Conservation (phyloP, 768 basidiomycete genomes). For the Lactifluus rugatus region DNA sequence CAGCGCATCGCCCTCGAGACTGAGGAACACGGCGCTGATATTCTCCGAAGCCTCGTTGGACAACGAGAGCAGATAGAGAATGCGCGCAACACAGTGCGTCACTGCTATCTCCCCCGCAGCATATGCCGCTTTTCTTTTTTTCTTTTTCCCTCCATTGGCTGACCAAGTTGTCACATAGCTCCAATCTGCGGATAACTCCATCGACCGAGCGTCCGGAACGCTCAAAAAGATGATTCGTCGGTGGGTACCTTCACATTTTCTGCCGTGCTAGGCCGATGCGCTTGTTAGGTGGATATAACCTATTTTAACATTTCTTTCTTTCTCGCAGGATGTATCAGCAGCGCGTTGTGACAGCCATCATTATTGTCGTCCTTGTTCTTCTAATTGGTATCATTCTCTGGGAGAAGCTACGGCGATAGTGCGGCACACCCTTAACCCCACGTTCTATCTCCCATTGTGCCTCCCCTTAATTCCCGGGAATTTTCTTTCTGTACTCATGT, state of each 20-base stretch:
- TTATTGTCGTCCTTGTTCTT: slow-evolving; percentile 74
- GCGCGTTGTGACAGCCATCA: slow-evolving; percentile 75
- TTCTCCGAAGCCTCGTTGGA: slow-evolving; percentile 69
- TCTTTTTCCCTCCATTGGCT: not conserved
- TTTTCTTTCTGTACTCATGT: slow-evolving; percentile 1
- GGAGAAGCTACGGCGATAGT: slow-evolving; percentile 44
- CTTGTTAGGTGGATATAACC: slow-evolving; percentile 23
- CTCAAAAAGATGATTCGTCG: slow-evolving; percentile 92
- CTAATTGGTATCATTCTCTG: slow-evolving; percentile 77
- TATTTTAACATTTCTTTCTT: slow-evolving; percentile 18
- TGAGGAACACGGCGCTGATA: slow-evolving; percentile 90
- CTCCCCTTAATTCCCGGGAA: not conserved
- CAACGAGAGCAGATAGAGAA: slow-evolving; percentile 96
- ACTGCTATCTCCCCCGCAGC: not conserved
- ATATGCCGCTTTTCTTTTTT: not conserved
- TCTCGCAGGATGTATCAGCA: slow-evolving; percentile 92
- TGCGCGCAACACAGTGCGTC: slow-evolving; percentile 73
- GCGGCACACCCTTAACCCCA: not conserved
- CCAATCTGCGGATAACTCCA: slow-evolving; percentile 74
- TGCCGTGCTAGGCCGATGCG: slow-evolving; percentile 12
- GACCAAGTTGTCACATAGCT: slow-evolving; percentile 40
- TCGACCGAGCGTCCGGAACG: slow-evolving; percentile 86
- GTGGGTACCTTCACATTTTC: slow-evolving; percentile 38
- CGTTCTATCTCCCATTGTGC: too few relatives aligned
- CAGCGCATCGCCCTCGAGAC: slow-evolving; percentile 93